A percentile compares a stretch with the other conserved stretches of the same genome.
phyloP scores from a whole-genome alignment of 2,329 filamentous ascomycete species.

The Cercospora sojina region DNA sequence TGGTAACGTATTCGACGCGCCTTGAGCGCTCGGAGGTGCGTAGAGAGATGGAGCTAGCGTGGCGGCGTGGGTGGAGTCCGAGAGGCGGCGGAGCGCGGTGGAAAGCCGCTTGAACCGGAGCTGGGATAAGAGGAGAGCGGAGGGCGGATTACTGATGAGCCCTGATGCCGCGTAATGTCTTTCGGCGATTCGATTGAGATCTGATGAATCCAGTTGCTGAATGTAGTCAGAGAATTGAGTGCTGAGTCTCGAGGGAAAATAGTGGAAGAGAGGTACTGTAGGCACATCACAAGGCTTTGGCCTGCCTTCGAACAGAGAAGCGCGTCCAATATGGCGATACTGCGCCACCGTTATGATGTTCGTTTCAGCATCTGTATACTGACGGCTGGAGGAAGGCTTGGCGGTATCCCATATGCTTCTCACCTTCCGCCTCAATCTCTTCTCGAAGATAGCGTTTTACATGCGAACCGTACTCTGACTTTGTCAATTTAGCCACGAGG shows the following conservation, averaged over 20 bases:
- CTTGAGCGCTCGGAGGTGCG: not conserved
- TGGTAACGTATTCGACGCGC: not conserved
- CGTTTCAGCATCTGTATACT: not conserved
- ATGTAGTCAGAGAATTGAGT: not conserved
- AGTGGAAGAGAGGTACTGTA: not conserved
- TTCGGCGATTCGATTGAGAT: not conserved
- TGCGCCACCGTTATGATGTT: not conserved
- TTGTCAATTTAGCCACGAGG: not conserved
- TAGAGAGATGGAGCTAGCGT: not conserved
- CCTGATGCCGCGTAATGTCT: not conserved
- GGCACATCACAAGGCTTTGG: not conserved
- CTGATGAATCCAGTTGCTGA: not conserved
- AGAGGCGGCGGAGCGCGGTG: not conserved
- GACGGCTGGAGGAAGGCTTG: not conserved
- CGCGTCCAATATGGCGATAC: not conserved
- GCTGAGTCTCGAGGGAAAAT: not conserved
- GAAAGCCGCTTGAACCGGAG: not conserved
- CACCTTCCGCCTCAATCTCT: not conserved
- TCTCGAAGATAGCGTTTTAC: not conserved
- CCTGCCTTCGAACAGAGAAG: not conserved
- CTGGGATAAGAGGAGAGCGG: not conserved
- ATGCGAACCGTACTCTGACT: not conserved
- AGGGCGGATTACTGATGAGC: not conserved
- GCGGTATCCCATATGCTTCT: not conserved
- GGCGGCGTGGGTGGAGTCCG: not conserved